Conservation (phyloP, 2,329 filamentous ascomycete genomes). For the Blastomyces gilchristii region DNA sequence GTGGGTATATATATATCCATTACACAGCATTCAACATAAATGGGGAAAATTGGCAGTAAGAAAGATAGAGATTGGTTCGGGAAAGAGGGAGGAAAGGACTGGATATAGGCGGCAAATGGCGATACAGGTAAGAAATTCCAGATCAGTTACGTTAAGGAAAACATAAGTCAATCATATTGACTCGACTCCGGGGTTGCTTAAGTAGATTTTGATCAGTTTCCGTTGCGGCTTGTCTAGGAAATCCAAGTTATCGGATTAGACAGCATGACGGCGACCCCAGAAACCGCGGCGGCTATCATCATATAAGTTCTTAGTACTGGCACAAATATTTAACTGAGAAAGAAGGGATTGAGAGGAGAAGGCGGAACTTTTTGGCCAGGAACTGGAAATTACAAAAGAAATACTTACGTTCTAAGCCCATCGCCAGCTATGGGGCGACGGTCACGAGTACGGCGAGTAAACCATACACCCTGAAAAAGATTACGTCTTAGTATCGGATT, state of each 20-base stretch:
- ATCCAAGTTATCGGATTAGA: constrained; percentile 19
- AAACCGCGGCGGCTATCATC: constrained; percentile 19
- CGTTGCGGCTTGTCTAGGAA: not conserved
- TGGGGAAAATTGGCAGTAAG: not conserved
- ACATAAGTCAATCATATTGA: not conserved
- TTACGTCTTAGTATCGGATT: not conserved
- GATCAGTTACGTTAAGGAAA: not conserved
- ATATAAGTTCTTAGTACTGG: not conserved
- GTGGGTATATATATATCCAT: not conserved
- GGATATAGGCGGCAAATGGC: not conserved
- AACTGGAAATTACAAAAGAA: constrained; percentile 21
- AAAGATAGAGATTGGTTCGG: not conserved
- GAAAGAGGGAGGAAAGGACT: not conserved
- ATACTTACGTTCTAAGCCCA: constrained; percentile 7
- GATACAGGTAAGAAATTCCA: not conserved
- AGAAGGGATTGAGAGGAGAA: not conserved
- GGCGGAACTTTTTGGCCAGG: not conserved
- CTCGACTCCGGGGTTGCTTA: not conserved
- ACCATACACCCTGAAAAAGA: constrained; percentile 15
- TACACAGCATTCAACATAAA: not conserved
- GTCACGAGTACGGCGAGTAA: constrained; percentile 13
- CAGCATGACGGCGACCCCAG: constrained; percentile 29
- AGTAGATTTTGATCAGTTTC: not conserved
- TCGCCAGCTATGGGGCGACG: constrained; percentile 13
- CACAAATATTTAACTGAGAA: not conserved